A percentile compares a stretch with the other conserved stretches of the same genome.
Evolutionary conservation across 1,284 basidiomycete genomes (phyloP).

Genomic region (Melampsora larici-populina): DNA sequence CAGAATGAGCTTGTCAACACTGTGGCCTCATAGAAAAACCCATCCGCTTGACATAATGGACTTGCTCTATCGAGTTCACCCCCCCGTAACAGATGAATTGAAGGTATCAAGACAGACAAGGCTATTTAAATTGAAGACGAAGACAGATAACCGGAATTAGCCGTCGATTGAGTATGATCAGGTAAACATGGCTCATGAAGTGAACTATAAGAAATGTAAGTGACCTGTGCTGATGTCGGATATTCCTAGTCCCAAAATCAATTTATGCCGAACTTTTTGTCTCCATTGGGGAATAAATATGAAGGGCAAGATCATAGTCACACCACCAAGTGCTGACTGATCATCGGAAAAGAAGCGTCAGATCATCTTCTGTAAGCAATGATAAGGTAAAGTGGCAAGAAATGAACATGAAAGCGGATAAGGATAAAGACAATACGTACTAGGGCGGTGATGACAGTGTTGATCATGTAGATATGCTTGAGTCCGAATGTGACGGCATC

Average conservation of each 20-base stretch:
- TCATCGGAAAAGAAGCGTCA: background rate
- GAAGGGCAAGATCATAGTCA: background rate
- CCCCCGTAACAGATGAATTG: background rate
- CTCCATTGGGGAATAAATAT: background rate
- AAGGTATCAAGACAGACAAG: background rate
- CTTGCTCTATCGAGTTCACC: background rate
- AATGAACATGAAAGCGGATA: background rate
- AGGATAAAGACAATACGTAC: background rate
- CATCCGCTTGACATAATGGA: background rate
- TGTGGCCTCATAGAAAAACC: slow-evolving; percentile 9
- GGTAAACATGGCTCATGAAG: too few relatives aligned
- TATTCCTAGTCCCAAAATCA: slow-evolving; percentile 2
- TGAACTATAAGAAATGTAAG: background rate
- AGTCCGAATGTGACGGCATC: background rate
- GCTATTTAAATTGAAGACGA: background rate
- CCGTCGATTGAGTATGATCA: too few relatives aligned
- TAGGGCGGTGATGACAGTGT: background rate
- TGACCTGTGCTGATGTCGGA: background rate
- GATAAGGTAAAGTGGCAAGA: background rate
- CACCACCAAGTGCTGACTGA: background rate
- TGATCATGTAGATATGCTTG: background rate
- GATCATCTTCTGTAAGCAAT: background rate
- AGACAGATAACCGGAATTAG: background rate
- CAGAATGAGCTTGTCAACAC: background rate
- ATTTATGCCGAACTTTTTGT: background rate